phyloP scores from a whole-genome alignment of 345 rosid species.

The Moricandia moricandioides region DNA sequence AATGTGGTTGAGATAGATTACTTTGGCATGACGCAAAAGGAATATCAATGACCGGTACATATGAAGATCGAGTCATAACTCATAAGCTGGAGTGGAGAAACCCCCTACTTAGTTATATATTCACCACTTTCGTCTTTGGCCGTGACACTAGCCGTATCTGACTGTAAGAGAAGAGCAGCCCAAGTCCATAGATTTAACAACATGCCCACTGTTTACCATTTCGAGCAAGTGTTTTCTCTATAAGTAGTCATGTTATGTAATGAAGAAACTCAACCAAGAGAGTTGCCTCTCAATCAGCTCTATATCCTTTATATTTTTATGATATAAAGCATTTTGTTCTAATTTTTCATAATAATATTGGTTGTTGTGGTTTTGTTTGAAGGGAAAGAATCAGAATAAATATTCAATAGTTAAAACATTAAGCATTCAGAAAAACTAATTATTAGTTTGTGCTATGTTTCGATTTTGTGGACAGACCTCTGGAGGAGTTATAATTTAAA shows the following conservation, averaged over 20 bases:
- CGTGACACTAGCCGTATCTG: slow-evolving; percentile 79
- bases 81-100: slow-evolving; percentile 97
- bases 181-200: too few relatives aligned
- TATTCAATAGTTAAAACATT: background rate
- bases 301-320: too few relatives aligned
- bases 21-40: slow-evolving; percentile 69
- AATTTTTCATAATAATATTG: background rate
- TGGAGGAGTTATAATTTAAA: slow-evolving; percentile 5
- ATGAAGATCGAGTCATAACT: slow-evolving; percentile 92
- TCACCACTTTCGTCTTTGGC: slow-evolving; percentile 80
- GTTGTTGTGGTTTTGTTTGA: slow-evolving; percentile 6
- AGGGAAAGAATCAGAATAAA: background rate
- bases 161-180: background rate
- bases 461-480: slow-evolving; percentile 15
- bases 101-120: slow-evolving; percentile 80
- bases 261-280: too few relatives aligned
- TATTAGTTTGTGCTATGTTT: background rate
- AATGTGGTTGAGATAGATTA: background rate
- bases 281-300: too few relatives aligned
- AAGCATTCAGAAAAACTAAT: background rate
- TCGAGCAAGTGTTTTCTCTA: too few relatives aligned
- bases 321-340: too few relatives aligned
- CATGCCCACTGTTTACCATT: too few relatives aligned
- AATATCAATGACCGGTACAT: slow-evolving; percentile 74
- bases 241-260: too few relatives aligned